Evolutionary conservation across 305 asterid genomes (phyloP).

Genomic region (Rubia peregrina): DNA sequence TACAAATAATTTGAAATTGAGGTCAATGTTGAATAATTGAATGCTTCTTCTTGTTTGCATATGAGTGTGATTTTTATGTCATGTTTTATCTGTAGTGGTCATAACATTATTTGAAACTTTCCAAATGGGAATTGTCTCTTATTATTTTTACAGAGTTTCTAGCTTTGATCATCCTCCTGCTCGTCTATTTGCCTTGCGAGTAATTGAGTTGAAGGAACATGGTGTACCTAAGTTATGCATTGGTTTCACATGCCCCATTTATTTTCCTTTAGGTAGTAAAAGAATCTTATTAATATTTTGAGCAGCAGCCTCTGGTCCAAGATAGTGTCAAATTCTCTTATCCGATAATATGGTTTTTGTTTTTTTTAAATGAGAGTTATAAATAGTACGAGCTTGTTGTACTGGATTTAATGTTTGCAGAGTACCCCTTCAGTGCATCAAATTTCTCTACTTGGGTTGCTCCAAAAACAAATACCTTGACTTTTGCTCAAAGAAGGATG

Average conservation of each 20-base stretch:
- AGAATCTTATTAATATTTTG: not conserved
- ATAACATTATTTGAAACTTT: not conserved
- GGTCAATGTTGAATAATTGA: not conserved
- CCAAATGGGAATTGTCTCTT: not conserved
- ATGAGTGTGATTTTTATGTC: not conserved
- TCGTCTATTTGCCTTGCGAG: conserved; percentile 71
- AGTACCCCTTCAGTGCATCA: too few species aligned
- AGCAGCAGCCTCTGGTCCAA: not conserved
- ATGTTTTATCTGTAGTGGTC: not conserved
- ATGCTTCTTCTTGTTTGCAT: not conserved
- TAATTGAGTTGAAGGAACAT: conserved; percentile 73
- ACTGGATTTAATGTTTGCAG: not conserved
- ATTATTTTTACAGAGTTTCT: conserved; percentile 38
- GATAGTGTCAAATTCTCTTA: not conserved
- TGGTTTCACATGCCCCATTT: not conserved
- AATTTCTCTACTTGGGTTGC: too few species aligned
- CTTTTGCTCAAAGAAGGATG: conserved; percentile 71
- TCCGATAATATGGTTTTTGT: too few species aligned
- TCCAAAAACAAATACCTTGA: conserved; percentile 47
- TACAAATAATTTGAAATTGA: not conserved
- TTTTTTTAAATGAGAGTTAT: not conserved
- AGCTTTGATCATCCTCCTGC: conserved; percentile 74
- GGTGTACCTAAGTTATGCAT: conserved; percentile 29
- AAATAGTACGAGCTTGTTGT: not conserved
- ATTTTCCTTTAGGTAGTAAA: not conserved